Evolutionary conservation across 2,329 filamentous ascomycete genomes (phyloP).

Genomic region (Balansia obtecta): DNA sequence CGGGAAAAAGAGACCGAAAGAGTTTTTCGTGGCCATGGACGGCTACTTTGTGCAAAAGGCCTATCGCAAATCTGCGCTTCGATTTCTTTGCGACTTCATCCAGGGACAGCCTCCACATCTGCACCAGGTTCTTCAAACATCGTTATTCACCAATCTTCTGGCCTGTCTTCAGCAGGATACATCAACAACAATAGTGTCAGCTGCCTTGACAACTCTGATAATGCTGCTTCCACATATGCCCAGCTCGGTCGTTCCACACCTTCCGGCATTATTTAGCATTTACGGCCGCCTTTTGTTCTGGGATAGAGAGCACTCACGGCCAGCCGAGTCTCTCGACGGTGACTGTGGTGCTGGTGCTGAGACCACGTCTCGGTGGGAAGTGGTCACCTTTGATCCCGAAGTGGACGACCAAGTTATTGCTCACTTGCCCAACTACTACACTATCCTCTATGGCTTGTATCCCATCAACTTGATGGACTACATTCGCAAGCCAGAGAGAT

Average conservation of each 20-base stretch:
- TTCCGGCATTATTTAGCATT: constrained; percentile 68
- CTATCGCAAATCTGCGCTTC: constrained; percentile 50
- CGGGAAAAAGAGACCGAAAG: constrained; percentile 59
- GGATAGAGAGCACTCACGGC: constrained; percentile 42
- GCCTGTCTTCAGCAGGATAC: constrained; percentile 66
- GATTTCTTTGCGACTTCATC: constrained; percentile 60
- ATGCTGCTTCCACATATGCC: constrained; percentile 80
- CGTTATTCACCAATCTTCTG: constrained; percentile 58
- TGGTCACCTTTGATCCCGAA: constrained; percentile 47
- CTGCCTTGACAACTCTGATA: constrained; percentile 61
- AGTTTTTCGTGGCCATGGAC: constrained; percentile 55
- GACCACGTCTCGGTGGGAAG: constrained; percentile 43
- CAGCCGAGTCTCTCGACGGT: constrained; percentile 20
- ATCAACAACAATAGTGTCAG: constrained; percentile 63
- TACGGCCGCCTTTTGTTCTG: constrained; percentile 72
- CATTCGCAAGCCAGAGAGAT: constrained; percentile 69
- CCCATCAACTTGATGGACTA: constrained; percentile 81
- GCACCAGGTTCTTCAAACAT: constrained; percentile 58
- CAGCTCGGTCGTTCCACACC: constrained; percentile 52
- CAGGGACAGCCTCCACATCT: constrained; percentile 69
- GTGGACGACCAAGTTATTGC: constrained; percentile 49
- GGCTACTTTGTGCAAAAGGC: constrained; percentile 51
- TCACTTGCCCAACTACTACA: constrained; percentile 64
- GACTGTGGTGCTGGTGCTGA: constrained; percentile 26
- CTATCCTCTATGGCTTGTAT: constrained; percentile 71